Percentiles rank a stretch among this genome's conserved stretches.
Conservation (phyloP, 768 basidiomycete genomes). For the Sporobolomyces pararoseus region DNA sequence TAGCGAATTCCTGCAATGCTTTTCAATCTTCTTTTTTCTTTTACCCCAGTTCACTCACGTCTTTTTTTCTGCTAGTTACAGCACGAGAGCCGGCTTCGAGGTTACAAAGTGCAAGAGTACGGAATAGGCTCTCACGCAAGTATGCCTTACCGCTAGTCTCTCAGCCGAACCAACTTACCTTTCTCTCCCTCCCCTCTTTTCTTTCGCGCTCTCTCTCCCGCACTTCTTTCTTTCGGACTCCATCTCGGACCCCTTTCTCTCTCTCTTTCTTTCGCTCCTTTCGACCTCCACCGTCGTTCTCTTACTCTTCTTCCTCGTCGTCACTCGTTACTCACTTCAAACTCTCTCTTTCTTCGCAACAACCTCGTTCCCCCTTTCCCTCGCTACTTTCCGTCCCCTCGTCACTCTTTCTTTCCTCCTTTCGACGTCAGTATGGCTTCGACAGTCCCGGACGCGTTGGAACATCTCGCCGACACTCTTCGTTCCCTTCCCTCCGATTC, state of each 20-base stretch:
- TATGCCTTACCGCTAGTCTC: background rate
- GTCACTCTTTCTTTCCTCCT: too few relatives aligned
- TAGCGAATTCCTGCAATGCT: slow-evolving; percentile 13
- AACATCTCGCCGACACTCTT: slow-evolving; percentile 11
- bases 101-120: background rate
- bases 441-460: slow-evolving; percentile 2
- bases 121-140: background rate
- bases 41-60: background rate
- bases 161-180: background rate
- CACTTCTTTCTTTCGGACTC: background rate
- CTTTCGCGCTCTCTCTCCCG: background rate
- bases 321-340: too few relatives aligned
- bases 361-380: background rate
- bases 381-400: background rate
- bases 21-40: background rate
- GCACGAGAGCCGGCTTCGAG: background rate
- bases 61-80: background rate
- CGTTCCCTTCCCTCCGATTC: background rate
- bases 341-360: background rate
- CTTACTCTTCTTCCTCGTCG: too few relatives aligned
- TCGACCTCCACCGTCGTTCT: too few relatives aligned
- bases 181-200: background rate
- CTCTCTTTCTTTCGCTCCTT: too few relatives aligned
- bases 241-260: too few relatives aligned
- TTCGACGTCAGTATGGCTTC: slow-evolving; percentile 11